Evolutionary conservation across 225 moss, liverwort and hornwort genomes (phyloP).

Genomic region (Neckera pumila): DNA sequence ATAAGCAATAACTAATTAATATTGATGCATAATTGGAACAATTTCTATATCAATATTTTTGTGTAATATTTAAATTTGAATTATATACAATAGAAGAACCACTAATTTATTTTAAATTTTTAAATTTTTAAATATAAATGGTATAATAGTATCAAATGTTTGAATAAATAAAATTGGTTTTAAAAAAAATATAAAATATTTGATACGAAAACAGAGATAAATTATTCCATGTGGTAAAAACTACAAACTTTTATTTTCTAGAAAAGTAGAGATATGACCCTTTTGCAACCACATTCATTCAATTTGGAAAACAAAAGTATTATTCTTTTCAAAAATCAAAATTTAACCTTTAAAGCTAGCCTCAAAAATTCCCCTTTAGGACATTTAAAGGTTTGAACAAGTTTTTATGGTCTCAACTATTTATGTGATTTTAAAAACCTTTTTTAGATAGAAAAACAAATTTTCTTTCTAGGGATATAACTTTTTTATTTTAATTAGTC

Average conservation of each 20-base stretch:
- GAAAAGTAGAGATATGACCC: not conserved
- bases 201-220: not conserved
- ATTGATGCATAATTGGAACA: too few species aligned
- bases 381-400: too few species aligned
- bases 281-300: not conserved
- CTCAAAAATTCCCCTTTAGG: too few species aligned
- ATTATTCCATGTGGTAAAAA: fast-evolving
- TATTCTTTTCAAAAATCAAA: too few species aligned
- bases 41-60: not conserved
- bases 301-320: too few species aligned
- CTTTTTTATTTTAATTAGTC: too few species aligned
- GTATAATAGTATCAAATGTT: not conserved
- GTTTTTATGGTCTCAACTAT: too few species aligned
- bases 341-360: too few species aligned
- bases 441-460: too few species aligned
- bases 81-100: fast-evolving
- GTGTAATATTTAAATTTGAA: not conserved
- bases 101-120: not conserved
- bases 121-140: not conserved
- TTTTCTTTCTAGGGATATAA: too few species aligned
- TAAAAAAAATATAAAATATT: not conserved
- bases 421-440: too few species aligned
- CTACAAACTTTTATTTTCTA: not conserved
- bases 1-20: not conserved
- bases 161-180: not conserved